phyloP scores from a whole-genome alignment of 2,329 filamentous ascomycete species.

The Aureobasidium vineae region DNA sequence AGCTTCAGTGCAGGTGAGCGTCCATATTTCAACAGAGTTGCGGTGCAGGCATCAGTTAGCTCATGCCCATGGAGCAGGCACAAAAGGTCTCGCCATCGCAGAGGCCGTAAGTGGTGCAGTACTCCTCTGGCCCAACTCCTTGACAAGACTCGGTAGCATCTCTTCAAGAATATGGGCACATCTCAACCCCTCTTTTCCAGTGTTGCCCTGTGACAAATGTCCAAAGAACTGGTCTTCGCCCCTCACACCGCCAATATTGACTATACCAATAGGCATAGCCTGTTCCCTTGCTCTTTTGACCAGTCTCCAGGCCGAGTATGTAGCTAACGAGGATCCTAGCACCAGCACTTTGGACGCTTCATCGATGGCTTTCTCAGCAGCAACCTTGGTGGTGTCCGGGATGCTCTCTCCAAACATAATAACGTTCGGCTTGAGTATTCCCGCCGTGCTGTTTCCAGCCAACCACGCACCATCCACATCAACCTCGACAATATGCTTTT shows the following conservation, averaged over 20 bases:
- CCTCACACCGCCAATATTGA: constrained; percentile 83
- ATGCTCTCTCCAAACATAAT: constrained; percentile 98
- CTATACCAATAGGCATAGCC: constrained; percentile 79
- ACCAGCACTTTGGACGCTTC: constrained; percentile 71
- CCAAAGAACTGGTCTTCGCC: constrained; percentile 72
- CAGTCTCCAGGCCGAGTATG: constrained; percentile 90
- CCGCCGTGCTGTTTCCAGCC: constrained; percentile 53
- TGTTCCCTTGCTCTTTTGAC: constrained; percentile 78
- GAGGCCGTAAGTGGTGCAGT: background rate
- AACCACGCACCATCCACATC: constrained; percentile 81
- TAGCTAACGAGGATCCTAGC: constrained; percentile 85
- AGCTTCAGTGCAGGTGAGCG: too few relatives aligned
- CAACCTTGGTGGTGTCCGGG: constrained; percentile 62
- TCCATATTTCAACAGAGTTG: too few relatives aligned
- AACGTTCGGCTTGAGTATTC: constrained; percentile 87
- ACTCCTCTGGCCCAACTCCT: constrained; percentile 28
- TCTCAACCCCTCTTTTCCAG: constrained; percentile 42
- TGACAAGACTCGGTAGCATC: constrained; percentile 40
- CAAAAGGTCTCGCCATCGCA: background rate
- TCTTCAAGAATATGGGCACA: constrained; percentile 44
- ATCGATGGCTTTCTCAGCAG: constrained; percentile 78
- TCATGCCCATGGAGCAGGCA: constrained; percentile 23
- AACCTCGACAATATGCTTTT: constrained; percentile 60
- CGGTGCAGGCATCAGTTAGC: background rate
- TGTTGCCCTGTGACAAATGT: constrained; percentile 50